phyloP scores from a whole-genome alignment of 202 grass and related monocot species.

The Brachypodium distachyon region DNA sequence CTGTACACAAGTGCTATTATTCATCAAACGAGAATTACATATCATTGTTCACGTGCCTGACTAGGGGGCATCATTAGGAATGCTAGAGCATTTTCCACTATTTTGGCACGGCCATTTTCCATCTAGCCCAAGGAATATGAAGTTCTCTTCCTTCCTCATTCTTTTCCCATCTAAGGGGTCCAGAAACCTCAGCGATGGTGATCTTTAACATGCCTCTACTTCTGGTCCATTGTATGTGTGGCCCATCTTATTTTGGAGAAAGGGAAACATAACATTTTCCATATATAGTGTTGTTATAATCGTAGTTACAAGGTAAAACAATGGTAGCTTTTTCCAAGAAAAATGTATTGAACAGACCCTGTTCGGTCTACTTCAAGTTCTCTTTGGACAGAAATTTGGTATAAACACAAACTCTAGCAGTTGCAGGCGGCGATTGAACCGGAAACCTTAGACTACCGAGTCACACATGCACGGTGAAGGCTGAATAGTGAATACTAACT shows the following conservation, averaged over 20 bases:
- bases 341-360: background rate
- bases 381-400: no score
- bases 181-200: background rate
- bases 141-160: background rate
- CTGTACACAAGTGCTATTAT: background rate
- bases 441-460: no score
- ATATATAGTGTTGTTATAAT: background rate
- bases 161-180: background rate
- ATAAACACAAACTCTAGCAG: no score
- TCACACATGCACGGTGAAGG: no score
- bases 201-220: background rate
- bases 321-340: background rate
- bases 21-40: background rate
- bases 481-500: no score
- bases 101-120: background rate
- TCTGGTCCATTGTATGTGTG: background rate
- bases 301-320: background rate
- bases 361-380: no score
- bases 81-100: background rate
- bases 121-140: background rate
- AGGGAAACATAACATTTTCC: background rate
- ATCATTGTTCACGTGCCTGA: background rate
- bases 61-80: background rate
- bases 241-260: background rate
- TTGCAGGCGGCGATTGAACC: no score